These are phyloP conservation scores for Cerioporus squamosus DNA, from an alignment of 1,284 basidiomycete species.

Conservation along the genomic window DNA sequence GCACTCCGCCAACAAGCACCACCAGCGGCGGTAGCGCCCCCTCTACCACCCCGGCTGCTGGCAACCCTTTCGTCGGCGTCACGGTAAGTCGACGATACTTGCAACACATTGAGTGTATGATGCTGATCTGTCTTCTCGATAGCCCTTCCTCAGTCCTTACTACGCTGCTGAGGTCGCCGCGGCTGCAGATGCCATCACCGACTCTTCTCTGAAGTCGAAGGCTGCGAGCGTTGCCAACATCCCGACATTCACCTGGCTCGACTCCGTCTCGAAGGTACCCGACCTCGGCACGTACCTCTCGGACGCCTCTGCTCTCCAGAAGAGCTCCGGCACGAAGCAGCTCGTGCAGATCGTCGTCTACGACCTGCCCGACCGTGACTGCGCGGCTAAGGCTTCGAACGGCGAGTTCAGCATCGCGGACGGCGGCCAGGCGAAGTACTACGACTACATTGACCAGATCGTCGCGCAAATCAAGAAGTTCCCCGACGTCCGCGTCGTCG, in stretches of 20 bases:
- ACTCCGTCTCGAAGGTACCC: constrained; percentile 55
- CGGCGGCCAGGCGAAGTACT: constrained; percentile 59
- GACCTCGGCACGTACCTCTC: constrained; percentile 57
- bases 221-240: constrained; percentile 56
- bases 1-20: constrained; percentile 18
- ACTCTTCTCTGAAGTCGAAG: constrained; percentile 51
- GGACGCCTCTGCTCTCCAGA: constrained; percentile 47
- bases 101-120: neutral
- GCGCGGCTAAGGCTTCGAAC: constrained; percentile 66
- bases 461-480: constrained; percentile 59
- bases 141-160: constrained; percentile 56
- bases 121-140: neutral
- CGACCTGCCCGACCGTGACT: constrained; percentile 66
- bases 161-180: constrained; percentile 55
- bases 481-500: constrained; percentile 64
- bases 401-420: constrained; percentile 65
- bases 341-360: constrained; percentile 68
- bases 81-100: constrained; percentile 33
- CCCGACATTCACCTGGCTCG: constrained; percentile 67
- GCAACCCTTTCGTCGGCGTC: constrained; percentile 57
- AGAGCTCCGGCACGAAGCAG: constrained; percentile 51
- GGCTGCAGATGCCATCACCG: constrained; percentile 53
- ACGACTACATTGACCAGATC: constrained; percentile 64
- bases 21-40: constrained; percentile 26
- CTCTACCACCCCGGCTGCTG: constrained; percentile 42